Evolutionary conservation across 331 rosid species (phyloP).

Genomic region (Spiraea crenata): DNA sequence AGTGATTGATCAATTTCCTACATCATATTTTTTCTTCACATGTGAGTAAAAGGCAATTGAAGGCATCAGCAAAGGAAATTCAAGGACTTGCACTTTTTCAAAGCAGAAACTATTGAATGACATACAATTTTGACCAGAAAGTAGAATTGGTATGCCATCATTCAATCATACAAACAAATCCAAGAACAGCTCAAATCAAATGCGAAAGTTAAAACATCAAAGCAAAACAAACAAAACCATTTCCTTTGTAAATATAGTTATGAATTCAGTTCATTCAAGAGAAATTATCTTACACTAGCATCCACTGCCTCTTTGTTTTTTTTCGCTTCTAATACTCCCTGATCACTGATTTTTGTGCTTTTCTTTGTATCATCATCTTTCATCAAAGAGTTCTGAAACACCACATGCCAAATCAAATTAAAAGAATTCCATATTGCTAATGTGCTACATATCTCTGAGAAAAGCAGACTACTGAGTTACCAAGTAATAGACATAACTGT

Average conservation of each 20-base stretch:
- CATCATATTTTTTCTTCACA: neutral
- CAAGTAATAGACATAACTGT: neutral
- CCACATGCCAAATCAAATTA: conserved; percentile 14
- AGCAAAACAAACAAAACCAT: neutral
- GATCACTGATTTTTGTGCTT: conserved; percentile 1
- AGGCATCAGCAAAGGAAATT: neutral
- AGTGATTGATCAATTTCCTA: conserved; percentile 6
- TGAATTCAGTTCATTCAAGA: neutral
- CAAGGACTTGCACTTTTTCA: neutral
- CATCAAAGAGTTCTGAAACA: conserved; percentile 17
- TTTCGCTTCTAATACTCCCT: conserved; percentile 4
- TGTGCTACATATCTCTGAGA: neutral
- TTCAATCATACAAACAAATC: neutral
- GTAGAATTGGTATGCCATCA: neutral
- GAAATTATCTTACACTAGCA: neutral
- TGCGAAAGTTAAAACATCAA: neutral
- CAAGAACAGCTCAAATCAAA: neutral
- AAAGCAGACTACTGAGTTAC: neutral
- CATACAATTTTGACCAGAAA: neutral
- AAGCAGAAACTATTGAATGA: neutral
- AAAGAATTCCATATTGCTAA: neutral
- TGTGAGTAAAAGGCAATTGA: neutral
- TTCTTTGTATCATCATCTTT: conserved; percentile 21
- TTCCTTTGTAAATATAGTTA: neutral
- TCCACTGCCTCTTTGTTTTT: conserved; percentile 5